Evolutionary conservation across 1,139 yeast species (phyloP), one percentile per base, ranked within the genome.

Genomic region (Blastobotrys indianensis): DNA sequence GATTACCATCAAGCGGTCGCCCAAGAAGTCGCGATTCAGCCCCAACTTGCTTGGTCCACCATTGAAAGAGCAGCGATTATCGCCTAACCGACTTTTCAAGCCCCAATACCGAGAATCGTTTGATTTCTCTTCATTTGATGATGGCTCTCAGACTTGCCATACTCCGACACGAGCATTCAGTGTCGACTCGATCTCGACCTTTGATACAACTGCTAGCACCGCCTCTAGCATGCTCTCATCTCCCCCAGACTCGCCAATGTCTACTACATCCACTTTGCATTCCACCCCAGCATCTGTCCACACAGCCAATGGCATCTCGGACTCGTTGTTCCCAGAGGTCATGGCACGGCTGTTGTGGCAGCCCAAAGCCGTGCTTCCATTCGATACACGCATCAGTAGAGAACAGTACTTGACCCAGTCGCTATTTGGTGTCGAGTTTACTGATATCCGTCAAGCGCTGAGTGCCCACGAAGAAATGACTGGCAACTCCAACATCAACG

Each of bases 321-420:
- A 23, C 23, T 35, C 44, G 12, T 32, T 44, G 20, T 36, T 44
- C 32, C 47, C 47, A 2, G 47, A 44, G 5, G 38, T 29, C n/a
- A 36, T 44, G 34, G 29, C 37, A n/a, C 32, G 28, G 15, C 37
- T 44, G 28, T 15, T 44, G 16, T 44, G 33, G 29, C 47, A 39
- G 37, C 47, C 47, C 13, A 35, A 31, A 20, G 47, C 47, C 8
- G 43, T 44, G 25, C 13, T 37, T 11, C 41, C 45, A n/a, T 16
- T 34, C 13, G 32, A 17, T 5, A 11, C n/a, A 7, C 3, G 30
- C 15, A 10, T 17, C 13, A 16, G 28, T 7, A 10, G 37, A 23
- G 41, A 42, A n/a, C 28, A 42, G 32, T 42, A 42, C 36, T 32
- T 42, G 11, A 25, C 37, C 16, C 40, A 42, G 25, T 31, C 38